Evolutionary conservation across 1,139 yeast species (phyloP), one percentile per base, ranked within the genome.

Genomic region (Geotrichum restrictum): DNA sequence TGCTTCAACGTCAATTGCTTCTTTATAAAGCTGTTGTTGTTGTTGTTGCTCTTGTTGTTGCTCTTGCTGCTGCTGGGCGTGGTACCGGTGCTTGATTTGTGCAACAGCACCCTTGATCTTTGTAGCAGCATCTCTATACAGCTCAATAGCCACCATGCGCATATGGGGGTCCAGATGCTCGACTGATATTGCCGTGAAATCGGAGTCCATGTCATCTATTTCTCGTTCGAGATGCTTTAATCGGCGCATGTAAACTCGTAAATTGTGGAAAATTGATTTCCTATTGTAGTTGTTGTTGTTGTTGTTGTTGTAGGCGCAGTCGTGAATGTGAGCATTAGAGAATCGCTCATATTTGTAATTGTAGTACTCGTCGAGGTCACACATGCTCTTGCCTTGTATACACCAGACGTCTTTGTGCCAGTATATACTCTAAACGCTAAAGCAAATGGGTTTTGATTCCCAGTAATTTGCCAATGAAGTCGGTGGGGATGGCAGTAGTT

Each of bases 81-180:
- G 10, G 7, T 34, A n/a, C 16, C 8, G 37, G 18, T 13, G 19
- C 27, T 37, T 37, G 22, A 37, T 5, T 11, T 16, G 24, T 1
- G 8, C 8, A 1, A 37, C n/a, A 8, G 22, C 41, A 18, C n/a
- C n/a, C 6, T 13, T 18, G 27, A 37, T 37, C 24, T 24, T 18
- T 1, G n/a, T 16, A 18, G n/a, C 27, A 21, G 22, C 24, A 14
- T 37, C 41, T 21, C 41, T 2, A 16, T 37, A 37, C 3, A 11
- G 14, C 13, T 31, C 45, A 16, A 31, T 16, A 3, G 31, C 37
- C 8, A 16, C 37, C 45, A 42, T 42, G 11, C 45, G 22, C 22
- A 42, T 11, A 16, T 32, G 45, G 24, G 45, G 37, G n/a, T 32
- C 34, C 36, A 31, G 16, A 14, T 42, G 18, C 19, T 40, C 44